Percentiles rank a stretch among this genome's conserved stretches.
Conservation (phyloP, 352 stramenopile genomes). For the Peronosclerospora sorghi region DNA sequence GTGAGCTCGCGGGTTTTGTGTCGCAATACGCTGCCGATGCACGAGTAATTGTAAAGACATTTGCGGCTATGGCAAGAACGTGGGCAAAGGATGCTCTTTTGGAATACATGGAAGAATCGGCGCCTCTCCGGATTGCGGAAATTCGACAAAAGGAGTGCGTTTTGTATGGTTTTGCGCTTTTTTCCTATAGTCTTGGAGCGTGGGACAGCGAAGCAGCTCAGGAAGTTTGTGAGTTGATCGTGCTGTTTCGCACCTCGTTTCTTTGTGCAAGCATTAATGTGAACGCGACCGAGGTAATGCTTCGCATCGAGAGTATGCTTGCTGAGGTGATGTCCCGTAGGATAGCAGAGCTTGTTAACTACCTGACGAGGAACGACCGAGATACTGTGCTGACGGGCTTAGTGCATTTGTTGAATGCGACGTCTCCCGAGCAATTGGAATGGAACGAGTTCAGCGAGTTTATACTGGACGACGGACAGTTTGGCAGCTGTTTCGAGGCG, state of each 20-base stretch:
- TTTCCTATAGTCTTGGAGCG: conserved; percentile 14
- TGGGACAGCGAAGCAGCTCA: conserved; percentile 6
- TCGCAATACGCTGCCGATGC: conserved; percentile 17
- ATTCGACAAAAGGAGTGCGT: no score
- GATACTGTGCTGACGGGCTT: conserved; percentile 11
- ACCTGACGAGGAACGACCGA: conserved; percentile 1
- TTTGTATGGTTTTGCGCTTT: conserved; percentile 30
- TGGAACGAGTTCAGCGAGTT: conserved; percentile 14
- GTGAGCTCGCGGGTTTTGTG: conserved; percentile 19
- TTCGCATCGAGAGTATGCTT: conserved; percentile 16
- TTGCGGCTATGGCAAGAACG: conserved; percentile 15
- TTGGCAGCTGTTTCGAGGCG: no score
- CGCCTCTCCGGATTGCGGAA: conserved; percentile 4
- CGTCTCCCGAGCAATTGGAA: conserved; percentile 7
- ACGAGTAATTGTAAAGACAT: conserved; percentile 6
- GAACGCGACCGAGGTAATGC: conserved; percentile 10
- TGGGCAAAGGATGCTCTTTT: conserved; percentile 16
- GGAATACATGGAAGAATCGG: conserved; percentile 5
- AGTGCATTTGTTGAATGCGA: no score
- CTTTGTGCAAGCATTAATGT: conserved; percentile 15
- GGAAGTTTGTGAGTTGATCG: conserved; percentile 32
- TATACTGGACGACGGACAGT: neutral
- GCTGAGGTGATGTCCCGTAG: conserved; percentile 26
- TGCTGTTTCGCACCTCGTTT: conserved; percentile 33
- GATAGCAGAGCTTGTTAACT: conserved; percentile 9